phyloP scores from a whole-genome alignment of 305 asterid genomes.

The Vinca major region DNA sequence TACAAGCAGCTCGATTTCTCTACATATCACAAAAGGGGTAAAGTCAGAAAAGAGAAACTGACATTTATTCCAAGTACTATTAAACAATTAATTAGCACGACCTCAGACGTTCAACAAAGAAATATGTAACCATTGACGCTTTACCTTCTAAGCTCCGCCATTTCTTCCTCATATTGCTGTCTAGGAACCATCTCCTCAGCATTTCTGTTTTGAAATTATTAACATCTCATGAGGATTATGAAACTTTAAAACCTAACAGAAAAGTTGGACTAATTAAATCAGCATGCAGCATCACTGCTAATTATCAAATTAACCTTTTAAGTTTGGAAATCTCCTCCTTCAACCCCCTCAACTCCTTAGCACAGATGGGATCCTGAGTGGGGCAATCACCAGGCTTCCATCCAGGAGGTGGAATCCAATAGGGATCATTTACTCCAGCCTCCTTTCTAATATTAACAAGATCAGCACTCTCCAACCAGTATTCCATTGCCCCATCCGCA shows the following conservation, averaged over 20 bases:
- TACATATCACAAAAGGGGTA: conserved; percentile 15
- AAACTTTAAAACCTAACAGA: background rate
- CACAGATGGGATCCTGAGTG: conserved; percentile 77
- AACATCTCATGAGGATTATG: background rate
- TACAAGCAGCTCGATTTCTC: conserved; percentile 47
- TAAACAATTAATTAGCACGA: background rate
- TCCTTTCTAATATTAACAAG: conserved; percentile 58
- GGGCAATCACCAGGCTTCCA: conserved; percentile 89
- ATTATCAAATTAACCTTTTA: conserved; percentile 39
- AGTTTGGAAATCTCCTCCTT: conserved; percentile 43
- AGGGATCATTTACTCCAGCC: conserved; percentile 83
- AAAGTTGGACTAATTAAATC: background rate
- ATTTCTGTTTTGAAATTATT: conserved; percentile 28
- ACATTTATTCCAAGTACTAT: no score
- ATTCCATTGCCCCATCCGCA: conserved; percentile 94
- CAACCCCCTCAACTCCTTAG: conserved; percentile 50
- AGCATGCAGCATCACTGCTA: background rate
- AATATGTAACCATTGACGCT: background rate
- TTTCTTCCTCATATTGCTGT: conserved; percentile 54
- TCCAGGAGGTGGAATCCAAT: conserved; percentile 94
- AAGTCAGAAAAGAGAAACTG: conserved; percentile 1
- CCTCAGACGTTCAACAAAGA: background rate
- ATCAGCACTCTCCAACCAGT: conserved; percentile 89
- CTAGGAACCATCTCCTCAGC: conserved; percentile 44
- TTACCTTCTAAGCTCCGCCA: conserved; percentile 61